Conservation (phyloP, 371 early-diverging fungal species). For the Mycotypha africana region DNA sequence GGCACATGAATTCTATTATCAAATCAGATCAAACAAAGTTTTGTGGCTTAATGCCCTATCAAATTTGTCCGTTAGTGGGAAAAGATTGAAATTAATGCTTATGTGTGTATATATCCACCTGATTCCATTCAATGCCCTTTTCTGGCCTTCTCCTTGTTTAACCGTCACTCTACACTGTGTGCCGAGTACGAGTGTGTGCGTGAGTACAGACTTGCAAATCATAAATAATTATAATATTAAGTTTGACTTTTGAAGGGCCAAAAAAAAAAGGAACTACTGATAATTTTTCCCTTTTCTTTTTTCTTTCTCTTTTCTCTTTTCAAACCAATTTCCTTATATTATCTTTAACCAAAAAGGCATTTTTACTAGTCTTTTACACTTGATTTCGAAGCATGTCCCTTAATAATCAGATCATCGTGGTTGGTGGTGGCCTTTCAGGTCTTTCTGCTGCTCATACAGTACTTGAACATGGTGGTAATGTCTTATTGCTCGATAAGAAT, state of each 20-base stretch:
- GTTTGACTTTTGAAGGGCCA: not conserved
- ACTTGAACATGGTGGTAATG: slow-evolving; percentile 81
- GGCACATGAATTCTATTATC: slow-evolving; percentile 10
- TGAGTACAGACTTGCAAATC: no score
- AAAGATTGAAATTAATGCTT: no score
- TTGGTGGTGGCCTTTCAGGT: slow-evolving; percentile 91
- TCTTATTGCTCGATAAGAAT: slow-evolving; percentile 84
- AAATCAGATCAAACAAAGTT: no score
- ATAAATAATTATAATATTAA: no score
- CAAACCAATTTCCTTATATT: slow-evolving; percentile 4
- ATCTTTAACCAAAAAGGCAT: slow-evolving; percentile 6
- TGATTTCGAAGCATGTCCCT: slow-evolving; percentile 18
- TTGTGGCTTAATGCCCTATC: no score
- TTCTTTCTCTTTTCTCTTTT: slow-evolving; percentile 2
- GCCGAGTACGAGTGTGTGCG: no score
- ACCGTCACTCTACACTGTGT: slow-evolving; percentile 6
- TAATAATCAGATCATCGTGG: slow-evolving; percentile 73
- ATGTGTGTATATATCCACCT: no score
- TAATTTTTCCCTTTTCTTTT: not conserved
- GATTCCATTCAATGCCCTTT: not conserved
- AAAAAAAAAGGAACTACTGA: slow-evolving; percentile 4
- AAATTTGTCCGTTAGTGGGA: no score
- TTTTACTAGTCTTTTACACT: no score
- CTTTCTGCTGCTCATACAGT: slow-evolving; percentile 86
- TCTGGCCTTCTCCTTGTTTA: no score